Conservation (phyloP, 176 grass and related monocot species). For the Bothriochloa decipiens region DNA sequence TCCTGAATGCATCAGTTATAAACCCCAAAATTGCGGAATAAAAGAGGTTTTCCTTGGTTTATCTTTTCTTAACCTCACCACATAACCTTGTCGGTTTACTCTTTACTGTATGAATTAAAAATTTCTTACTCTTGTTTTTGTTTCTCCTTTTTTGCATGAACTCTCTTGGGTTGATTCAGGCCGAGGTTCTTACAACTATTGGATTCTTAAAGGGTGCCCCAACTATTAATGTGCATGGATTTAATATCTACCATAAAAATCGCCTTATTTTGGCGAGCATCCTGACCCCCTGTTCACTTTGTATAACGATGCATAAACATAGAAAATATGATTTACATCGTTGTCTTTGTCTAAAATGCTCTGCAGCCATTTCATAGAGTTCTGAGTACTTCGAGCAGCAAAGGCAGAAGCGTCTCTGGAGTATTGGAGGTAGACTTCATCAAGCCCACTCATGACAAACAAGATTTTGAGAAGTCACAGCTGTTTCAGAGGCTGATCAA, state of each 20-base stretch:
- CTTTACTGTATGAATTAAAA: conserved; percentile 20
- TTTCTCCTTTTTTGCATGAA: neutral
- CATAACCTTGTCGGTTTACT: neutral
- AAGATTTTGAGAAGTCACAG: conserved; percentile 57
- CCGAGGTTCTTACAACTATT: conserved; percentile 55
- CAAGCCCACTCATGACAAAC: conserved; percentile 70
- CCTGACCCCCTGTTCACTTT: conserved; percentile 9
- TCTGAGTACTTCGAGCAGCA: conserved; percentile 42
- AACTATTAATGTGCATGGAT: conserved; percentile 56
- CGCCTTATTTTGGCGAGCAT: conserved; percentile 62
- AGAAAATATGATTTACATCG: neutral
- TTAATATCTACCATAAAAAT: conserved; percentile 70
- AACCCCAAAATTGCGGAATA: conserved; percentile 38
- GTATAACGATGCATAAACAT: conserved; percentile 25
- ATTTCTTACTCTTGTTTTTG: neutral
- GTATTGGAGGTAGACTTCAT: conserved; percentile 61
- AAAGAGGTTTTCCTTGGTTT: conserved; percentile 50
- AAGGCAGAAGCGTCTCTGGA: conserved; percentile 47
- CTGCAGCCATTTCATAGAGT: conserved; percentile 59
- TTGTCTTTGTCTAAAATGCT: neutral
- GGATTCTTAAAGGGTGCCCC: conserved; percentile 62
- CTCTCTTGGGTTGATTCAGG: conserved; percentile 40
- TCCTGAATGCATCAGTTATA: conserved; percentile 60
- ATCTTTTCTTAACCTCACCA: neutral
- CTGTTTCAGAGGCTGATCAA: conserved; percentile 54